Percentiles rank a stretch among this genome's conserved stretches.
Conservation (phyloP, 306 rosid species). For the Psophocarpus tetragonolobus region DNA sequence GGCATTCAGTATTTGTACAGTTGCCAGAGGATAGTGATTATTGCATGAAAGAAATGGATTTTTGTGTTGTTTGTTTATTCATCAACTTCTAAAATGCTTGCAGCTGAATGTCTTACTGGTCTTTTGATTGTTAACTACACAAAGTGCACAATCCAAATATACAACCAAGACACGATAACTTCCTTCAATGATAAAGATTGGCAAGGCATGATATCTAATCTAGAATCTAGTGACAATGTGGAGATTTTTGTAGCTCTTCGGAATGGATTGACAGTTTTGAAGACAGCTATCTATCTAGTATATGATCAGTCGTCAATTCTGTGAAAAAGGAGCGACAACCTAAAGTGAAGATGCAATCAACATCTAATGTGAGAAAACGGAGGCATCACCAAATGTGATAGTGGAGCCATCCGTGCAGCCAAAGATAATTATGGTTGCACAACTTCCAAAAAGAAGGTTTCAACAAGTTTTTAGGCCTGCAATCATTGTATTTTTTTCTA, state of each 20-base stretch:
- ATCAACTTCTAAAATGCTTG: not conserved
- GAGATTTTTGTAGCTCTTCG: slow-evolving; percentile 22
- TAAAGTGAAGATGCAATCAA: too few species aligned
- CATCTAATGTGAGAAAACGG: too few species aligned
- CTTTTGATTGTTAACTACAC: slow-evolving; percentile 28
- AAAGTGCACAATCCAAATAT: slow-evolving; percentile 10
- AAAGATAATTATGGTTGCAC: too few species aligned
- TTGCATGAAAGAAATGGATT: slow-evolving; percentile 22
- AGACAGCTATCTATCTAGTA: slow-evolving; percentile 19
- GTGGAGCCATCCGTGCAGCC: too few species aligned
- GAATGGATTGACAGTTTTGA: not conserved
- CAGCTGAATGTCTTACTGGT: not conserved
- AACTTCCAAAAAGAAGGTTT: too few species aligned
- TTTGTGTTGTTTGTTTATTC: slow-evolving; percentile 30
- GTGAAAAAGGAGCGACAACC: not conserved
- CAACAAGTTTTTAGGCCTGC: too few species aligned
- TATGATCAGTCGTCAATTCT: not conserved
- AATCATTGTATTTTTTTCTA: too few species aligned
- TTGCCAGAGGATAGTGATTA: not conserved
- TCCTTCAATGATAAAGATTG: slow-evolving; percentile 33
- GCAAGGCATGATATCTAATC: slow-evolving; percentile 4
- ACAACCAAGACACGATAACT: slow-evolving; percentile 10
- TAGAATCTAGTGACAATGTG: slow-evolving; percentile 7
- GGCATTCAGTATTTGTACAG: not conserved
- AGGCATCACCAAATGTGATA: too few species aligned